Conservation (phyloP, 495 filamentous ascomycete genomes). For the Podospora bellae-mahoneyi region DNA sequence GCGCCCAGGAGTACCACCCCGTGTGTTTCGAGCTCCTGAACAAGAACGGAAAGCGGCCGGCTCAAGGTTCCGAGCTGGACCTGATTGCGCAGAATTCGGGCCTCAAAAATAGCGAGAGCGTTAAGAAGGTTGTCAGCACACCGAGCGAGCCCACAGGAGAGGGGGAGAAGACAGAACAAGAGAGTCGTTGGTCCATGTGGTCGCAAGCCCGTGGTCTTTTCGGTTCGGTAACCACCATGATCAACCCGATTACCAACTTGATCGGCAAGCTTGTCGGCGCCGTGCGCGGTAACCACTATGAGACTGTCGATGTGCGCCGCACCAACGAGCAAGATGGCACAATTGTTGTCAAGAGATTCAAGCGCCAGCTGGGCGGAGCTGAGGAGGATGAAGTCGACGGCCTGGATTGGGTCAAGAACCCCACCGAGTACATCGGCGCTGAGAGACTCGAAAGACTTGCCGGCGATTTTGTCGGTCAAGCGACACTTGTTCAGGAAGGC, state of each 20-base stretch:
- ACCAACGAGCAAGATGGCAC: slow-evolving; percentile 8
- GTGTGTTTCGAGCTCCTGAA: slow-evolving; percentile 20
- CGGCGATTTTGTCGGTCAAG: slow-evolving; percentile 1
- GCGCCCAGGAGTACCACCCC: slow-evolving; percentile 13
- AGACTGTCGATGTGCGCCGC: slow-evolving; percentile 23
- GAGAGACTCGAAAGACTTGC: slow-evolving; percentile 11
- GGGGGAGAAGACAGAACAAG: background rate
- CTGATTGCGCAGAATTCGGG: slow-evolving; percentile 22
- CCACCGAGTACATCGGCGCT: slow-evolving; percentile 21
- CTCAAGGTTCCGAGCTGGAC: slow-evolving; percentile 26
- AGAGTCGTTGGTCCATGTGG: slow-evolving; percentile 17
- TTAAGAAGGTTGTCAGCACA: slow-evolving; percentile 17
- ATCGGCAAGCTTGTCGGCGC: slow-evolving; percentile 15
- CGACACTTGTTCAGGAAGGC: background rate
- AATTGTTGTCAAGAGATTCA: slow-evolving; percentile 31
- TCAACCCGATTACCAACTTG: slow-evolving; percentile 15
- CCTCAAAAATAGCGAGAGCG: slow-evolving; percentile 3
- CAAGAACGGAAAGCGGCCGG: slow-evolving; percentile 27
- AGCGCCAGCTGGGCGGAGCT: slow-evolving; percentile 19
- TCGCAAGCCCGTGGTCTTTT: slow-evolving; percentile 8
- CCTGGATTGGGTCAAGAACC: slow-evolving; percentile 18
- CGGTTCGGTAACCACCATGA: slow-evolving; percentile 21
- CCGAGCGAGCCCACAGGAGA: slow-evolving; percentile 4
- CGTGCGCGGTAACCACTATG: slow-evolving; percentile 10
- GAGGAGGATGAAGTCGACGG: slow-evolving; percentile 12